Base-by-base conservation (phyloP, 148 eudicot species). In the Vaccinium vitisidaea region DNA sequence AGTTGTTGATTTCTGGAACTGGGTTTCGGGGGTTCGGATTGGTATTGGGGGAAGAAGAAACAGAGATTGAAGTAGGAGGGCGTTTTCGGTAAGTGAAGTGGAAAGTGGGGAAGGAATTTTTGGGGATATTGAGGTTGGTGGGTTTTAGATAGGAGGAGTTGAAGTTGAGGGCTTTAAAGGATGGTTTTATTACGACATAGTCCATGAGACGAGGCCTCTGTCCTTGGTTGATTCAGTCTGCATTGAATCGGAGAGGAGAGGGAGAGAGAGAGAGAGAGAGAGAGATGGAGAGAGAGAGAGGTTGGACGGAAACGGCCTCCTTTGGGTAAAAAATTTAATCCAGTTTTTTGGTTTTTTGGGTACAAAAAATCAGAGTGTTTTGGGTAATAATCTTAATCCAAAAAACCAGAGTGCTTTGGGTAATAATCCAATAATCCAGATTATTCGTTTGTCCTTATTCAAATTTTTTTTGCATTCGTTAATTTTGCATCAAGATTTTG, bases 31-130 rank as follows among this genome's bases (percentile, higher is more conserved):
- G 85, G 27, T 84, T 84, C 18, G 67, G 8, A 5, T 4, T 80
- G 73, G 25, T 69, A 27, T 4, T 27, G 52, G 65, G 58, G 27
- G 71, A 71, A 53, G 52, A 80, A 27, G 89, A 86, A 73, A 49
- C 77, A 83, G 71, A 54, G 78, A 79, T 70, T 74, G 88, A 89
- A 83, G 50, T 54, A 73, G 89, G 87, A 85, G 52, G 49, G 27
- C n/a, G 52, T 75, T 61, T 61, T 10, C 8, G 50, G 3, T 63
- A 54, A 54, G 49, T 25, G 83, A 80, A 79, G 69, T 8, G n/a
- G 84, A 83, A 65, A 84, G 65, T 39, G 21, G 85, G 12, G 85
- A 83, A 73, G 83, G 82, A 48, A 23, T 49, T 49, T 1, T 23
- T 13, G 76, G 18, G 32, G 75, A 23, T 27, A 11, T 36, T 8